Conservation (phyloP, 2,329 filamentous ascomycete genomes). For the Intubia oerlemansii region DNA sequence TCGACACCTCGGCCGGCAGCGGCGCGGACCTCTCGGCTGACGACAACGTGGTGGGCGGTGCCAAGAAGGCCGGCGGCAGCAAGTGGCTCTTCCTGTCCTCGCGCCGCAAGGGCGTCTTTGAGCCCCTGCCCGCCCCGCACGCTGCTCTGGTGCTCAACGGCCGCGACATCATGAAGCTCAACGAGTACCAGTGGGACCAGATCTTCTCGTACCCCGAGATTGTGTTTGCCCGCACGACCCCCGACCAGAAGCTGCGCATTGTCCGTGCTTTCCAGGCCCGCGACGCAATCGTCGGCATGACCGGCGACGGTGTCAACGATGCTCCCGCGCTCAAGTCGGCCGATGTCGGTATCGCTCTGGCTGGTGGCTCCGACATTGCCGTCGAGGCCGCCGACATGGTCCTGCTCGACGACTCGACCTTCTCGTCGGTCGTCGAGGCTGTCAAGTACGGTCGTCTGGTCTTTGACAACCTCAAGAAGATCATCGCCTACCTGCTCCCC, state of each 20-base stretch:
- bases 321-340: conserved; percentile 55
- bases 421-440: conserved; percentile 47
- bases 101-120: neutral
- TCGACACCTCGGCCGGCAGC: neutral
- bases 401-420: conserved; percentile 35
- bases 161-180: conserved; percentile 41
- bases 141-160: conserved; percentile 28
- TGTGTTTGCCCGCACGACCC: conserved; percentile 55
- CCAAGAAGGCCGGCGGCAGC: no score
- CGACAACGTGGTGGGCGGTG: no score
- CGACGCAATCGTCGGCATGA: conserved; percentile 55
- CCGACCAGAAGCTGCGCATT: conserved; percentile 60
- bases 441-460: conserved; percentile 24
- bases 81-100: neutral
- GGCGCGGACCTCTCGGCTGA: no score
- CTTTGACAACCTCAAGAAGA: conserved; percentile 20
- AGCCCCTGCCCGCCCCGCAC: neutral
- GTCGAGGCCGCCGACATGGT: conserved; percentile 44
- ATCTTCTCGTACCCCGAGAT: conserved; percentile 46
- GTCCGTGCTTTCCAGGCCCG: conserved; percentile 45
- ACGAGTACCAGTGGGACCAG: conserved; percentile 45
- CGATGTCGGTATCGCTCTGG: conserved; percentile 41
- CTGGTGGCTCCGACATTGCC: conserved; percentile 38
- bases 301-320: conserved; percentile 57
- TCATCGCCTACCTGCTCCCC: conserved; percentile 23